Base-by-base conservation (phyloP, 192 early-diverging fungal genomes). In the Umbelopsis isabellina region DNA sequence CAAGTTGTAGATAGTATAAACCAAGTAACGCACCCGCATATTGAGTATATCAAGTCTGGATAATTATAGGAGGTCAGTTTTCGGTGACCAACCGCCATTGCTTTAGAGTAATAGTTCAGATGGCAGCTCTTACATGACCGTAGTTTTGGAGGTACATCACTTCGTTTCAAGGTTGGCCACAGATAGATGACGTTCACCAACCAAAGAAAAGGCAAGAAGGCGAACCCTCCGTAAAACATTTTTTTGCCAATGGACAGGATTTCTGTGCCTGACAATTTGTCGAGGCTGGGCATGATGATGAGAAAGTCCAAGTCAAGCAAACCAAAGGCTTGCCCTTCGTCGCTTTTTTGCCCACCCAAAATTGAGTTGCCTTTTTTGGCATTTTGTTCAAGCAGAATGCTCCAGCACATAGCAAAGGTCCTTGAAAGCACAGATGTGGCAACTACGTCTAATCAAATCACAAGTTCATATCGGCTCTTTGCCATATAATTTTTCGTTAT, bases 171-270 rank as follows among this genome's bases (percentile, higher is more conserved):
- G 4, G 79, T 81, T 15, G 84, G 84, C 73, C 84, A 90, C 53
- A 92, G 74, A 68, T 92, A 89, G 21, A 90, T 74, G 66, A 86
- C 78, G 71, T 92, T 92, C 47, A 91, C 82, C 13, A 92, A 76
- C 91, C 91, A 92, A 46, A 92, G 77, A 66, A 87, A 84, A 1
- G 91, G 91, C 12, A 91, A 74, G 49, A 85, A 79, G 16, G 72
- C 69, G 65, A 82, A 84, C 0, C 85, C 85, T 5, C 78, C 83
- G 49, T 72, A 79, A 67, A 92, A 92, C 70, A 90, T 86, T 46
- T 80, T 82, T 66, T 83, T 85, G 52, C 86, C 84, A 18, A 90
- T 74, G n/a, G 66, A 46, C 10, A 91, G 76, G 50, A 89, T 83
- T 61, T 87, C 89, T 2, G 84, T 74, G 18, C 83, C 74, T 27